Evolutionary conservation across 2,329 filamentous ascomycete genomes (phyloP).

Genomic region (Colletotrichum cuscutae): DNA sequence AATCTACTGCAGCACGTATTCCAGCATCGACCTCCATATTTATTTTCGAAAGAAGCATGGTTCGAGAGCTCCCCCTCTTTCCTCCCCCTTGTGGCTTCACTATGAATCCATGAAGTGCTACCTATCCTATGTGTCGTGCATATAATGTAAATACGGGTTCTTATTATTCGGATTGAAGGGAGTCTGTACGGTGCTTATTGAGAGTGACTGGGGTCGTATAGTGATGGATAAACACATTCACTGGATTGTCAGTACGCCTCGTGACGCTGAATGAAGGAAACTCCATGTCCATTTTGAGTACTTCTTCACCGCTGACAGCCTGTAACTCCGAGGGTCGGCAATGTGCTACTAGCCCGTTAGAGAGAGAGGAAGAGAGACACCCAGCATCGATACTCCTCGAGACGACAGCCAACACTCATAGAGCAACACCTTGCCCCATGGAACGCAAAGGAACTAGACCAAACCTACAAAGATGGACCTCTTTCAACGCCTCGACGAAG

Average conservation of each 20-base stretch:
- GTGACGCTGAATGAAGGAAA: neutral
- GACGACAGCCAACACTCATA: neutral
- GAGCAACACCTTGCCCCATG: neutral
- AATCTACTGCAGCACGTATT: neutral
- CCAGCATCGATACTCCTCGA: no score
- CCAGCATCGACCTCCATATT: neutral
- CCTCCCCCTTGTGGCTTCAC: neutral
- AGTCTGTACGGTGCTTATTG: neutral
- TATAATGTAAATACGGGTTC: neutral
- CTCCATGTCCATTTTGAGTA: neutral
- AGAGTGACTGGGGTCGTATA: neutral
- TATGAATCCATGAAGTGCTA: neutral
- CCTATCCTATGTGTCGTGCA: neutral
- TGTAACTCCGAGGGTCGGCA: neutral
- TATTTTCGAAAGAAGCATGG: neutral
- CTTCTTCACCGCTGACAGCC: neutral
- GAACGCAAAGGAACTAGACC: neutral
- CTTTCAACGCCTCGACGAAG: constrained; percentile 26
- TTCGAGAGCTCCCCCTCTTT: no score
- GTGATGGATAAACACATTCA: neutral
- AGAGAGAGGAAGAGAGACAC: neutral
- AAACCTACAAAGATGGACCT: constrained; percentile 20
- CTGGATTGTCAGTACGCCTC: neutral
- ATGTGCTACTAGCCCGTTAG: neutral
- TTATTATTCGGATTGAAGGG: neutral